phyloP scores from a whole-genome alignment of 371 early-diverging fungal species.

The Actinomortierella ambigua region DNA sequence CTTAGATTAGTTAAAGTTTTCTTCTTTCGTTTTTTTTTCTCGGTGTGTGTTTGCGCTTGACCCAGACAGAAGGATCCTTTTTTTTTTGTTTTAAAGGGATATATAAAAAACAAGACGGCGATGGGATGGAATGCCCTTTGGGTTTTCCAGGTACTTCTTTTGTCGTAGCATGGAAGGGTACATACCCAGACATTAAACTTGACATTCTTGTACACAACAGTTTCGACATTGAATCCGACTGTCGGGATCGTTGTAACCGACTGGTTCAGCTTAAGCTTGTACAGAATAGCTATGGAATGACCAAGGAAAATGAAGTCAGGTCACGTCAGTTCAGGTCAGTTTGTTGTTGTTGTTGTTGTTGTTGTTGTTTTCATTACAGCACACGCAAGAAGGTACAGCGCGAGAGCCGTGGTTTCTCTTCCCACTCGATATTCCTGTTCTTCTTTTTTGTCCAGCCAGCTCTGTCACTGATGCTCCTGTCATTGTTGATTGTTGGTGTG shows the following conservation, averaged over 20 bases:
- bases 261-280: conserved; percentile 87
- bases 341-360: too few relatives aligned
- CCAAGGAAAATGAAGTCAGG: neutral
- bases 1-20: neutral
- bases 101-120: neutral
- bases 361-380: too few relatives aligned
- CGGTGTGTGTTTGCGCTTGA: neutral
- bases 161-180: neutral
- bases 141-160: conserved; percentile 2
- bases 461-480: too few relatives aligned
- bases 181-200: conserved; percentile 88
- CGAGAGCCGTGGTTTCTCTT: too few relatives aligned
- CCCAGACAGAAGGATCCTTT: neutral
- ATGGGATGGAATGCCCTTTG: neutral
- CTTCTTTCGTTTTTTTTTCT: neutral
- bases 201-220: conserved; percentile 89
- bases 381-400: too few relatives aligned
- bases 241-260: conserved; percentile 90
- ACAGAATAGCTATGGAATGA: conserved; percentile 73
- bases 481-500: too few relatives aligned
- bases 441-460: too few relatives aligned
- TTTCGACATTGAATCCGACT: conserved; percentile 89
- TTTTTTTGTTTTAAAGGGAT: neutral
- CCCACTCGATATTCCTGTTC: too few relatives aligned
- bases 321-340: too few relatives aligned